Base-by-base conservation (phyloP, 2,329 filamentous ascomycete species). In the Fusarium sp. region DNA sequence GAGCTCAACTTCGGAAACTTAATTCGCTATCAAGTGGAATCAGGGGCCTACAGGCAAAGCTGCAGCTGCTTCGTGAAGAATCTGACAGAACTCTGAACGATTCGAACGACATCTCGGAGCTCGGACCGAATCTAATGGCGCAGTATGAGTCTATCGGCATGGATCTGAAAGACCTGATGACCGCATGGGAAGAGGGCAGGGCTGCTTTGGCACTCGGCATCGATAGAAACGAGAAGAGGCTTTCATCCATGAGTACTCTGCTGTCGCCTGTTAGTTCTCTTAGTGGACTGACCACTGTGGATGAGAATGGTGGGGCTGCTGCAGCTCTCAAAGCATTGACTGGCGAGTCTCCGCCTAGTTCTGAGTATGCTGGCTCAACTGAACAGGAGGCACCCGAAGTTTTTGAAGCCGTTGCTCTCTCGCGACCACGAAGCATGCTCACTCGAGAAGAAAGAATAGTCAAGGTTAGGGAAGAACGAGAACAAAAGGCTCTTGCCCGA, bases 71-170 rank as follows among this genome's bases (percentile, higher is more conserved):
- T 61, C 91, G 94, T 55, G 96, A 99, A 81, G 95, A 98, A 81
- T 97, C 95, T 0, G 94, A 93, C 78, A 90, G 90, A 68, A 91
- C 91, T 47, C 83, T 97, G 33, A 93, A 97, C 77, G 91, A 92
- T 75, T 91, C 93, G 41, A 86, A 87, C 65, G 90, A 92, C 75
- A 90, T 93, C 24, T 90, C 90, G 8, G 93, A 97, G 73, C 88
- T 97, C 22, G 94, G 93, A 1, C 89, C 91, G 2, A 91, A 91
- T 70, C 87, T 98, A 42, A 91, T 97, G 87, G 84, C 91, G 28
- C 96, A 98, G 78, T 99, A 98, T 81, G 96, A 99, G 63, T 95
- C 95, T 9, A 97, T 99, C 71, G 96, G 96, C 6, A 87, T 91
- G 31, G 96, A 99, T 78, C 87, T 99, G 48, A 92, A 92, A 79